Base-by-base conservation (phyloP, 805 yeast genomes). In the Lipomyces orientalis region DNA sequence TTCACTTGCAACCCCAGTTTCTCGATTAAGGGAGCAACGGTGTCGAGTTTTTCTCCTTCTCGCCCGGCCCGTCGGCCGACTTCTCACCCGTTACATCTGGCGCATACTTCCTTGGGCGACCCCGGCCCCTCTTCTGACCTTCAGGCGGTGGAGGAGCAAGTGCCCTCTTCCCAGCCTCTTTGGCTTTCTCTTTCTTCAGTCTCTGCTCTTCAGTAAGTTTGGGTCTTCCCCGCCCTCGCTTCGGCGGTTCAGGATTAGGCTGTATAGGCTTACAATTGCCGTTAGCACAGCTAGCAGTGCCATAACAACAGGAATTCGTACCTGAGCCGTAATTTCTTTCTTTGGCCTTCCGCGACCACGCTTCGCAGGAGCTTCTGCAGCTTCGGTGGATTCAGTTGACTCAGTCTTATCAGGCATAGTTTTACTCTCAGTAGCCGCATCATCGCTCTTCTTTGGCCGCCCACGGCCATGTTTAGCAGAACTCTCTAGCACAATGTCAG, bases 261-360 rank as follows among this genome's bases (percentile, higher is more conserved):
- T 43, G 49, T 16, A 43, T 9, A 43, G 49, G n/a, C n/a, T 25
- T 43, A 7, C 16, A 43, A 19, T 5, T 43, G 9, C 37, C 39
- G 29, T 58, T 34, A 35, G 29, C 37, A 8, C 16, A 33, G 58
- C 39, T 29, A 33, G 58, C 39, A 39, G 22, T 33, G 37, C 16
- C 33, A 56, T 8, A n/a, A 14, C 10, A 10, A 16, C 19, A 12
- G 7, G 14, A 39, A 12, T 43, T 39, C 22, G 57, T 43, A 22
- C 29, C 46, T 22, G 8, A 19, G 16, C 51, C 9, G 6, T 5
- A n/a, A 12, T 10, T 35, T 14, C 31, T 43, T 65, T 65, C 46
- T 61, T 46, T 8, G 68, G 68, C 22, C 68, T 25, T 12, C 68
- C 68, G n/a, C 68, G 60, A 37, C 68, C 68, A 37, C 68, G 66